Base-by-base conservation (phyloP, 2,329 filamentous ascomycete genomes). In the Venturia oleaginea region DNA sequence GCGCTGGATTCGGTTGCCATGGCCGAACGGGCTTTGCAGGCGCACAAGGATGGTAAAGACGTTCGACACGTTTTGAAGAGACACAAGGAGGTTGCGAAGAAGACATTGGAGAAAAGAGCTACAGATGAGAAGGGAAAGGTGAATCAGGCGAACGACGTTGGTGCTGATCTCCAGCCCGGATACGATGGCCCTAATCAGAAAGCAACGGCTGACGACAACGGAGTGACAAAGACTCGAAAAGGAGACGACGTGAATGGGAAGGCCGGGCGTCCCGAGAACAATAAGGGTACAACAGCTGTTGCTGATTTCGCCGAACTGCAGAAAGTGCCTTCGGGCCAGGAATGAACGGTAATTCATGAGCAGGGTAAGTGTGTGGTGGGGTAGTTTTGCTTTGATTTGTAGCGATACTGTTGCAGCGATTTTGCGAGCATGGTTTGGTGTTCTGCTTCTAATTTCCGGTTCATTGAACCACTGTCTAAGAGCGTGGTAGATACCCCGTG, bases 31-130 rank as follows among this genome's bases (percentile, higher is more conserved):
- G 64, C 64, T 30, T 37, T 65, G 22, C 24, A 65, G n/a, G 64
- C 64, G 27, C 40, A 60, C 24, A 65, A 55, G 32, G 59, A 59
- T 24, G 64, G 64, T 1, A 61, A 30, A 42, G 57, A 54, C 22
- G 55, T 65, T 40, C n/a, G 46, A 19, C 38, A 65, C 8, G 57
- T 46, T 27, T 54, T 65, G 27, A 59, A 65, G 42, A 51, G 62
- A 13, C 59, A 60, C 17, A 60, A 27, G n/a, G 24, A 42, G n/a
- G 59, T 17, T 13, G 51, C 51, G 3, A 57, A 57, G 27, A 57
- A 34, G 27, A 34, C 19, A 7, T 2, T 57, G 51, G 51, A 57
- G 27, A 57, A 34, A n/a, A 5, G 30, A 13, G 30, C 27, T 19
- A 57, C 30, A 2, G 15, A 57, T 3, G 6, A 34, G 30, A 57